These are phyloP conservation scores for Saccharomycopsis sp. DNA, from an alignment of 805 yeast species.

Conservation along the genomic window DNA sequence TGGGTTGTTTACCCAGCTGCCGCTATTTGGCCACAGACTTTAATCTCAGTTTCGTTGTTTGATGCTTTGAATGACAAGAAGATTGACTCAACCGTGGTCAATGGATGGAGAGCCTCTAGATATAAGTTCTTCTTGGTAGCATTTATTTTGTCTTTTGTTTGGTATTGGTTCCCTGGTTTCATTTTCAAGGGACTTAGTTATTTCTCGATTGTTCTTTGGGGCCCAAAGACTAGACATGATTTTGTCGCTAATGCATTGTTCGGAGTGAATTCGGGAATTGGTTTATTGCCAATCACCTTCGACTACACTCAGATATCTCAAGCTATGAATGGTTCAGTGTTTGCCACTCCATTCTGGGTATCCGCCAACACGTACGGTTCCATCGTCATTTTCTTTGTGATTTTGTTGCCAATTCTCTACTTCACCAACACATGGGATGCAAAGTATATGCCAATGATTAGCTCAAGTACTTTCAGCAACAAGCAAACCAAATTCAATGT, in stretches of 20 bases:
- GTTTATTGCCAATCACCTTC: conserved; percentile 47
- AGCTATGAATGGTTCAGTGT: conserved; percentile 48
- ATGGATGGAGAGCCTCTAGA: conserved; percentile 56
- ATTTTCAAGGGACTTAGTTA: conserved; percentile 52
- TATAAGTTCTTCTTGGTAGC: conserved; percentile 41
- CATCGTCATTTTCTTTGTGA: conserved; percentile 41
- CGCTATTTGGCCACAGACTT: conserved; percentile 65
- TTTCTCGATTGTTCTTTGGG: conserved; percentile 38
- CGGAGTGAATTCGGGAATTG: conserved; percentile 52
- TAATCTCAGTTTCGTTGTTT: conserved; percentile 53
- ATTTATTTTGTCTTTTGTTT: conserved; percentile 35
- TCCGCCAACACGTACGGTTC: conserved; percentile 42
- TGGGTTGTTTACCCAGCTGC: conserved; percentile 56
- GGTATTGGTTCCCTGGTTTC: conserved; percentile 58
- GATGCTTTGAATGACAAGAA: conserved; percentile 39
- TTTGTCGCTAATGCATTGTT: conserved; percentile 54
- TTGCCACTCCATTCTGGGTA: conserved; percentile 52
- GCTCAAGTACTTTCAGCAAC: conserved; percentile 22
- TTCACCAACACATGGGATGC: conserved; percentile 27
- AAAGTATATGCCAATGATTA: conserved; percentile 25
- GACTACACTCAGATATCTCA: conserved; percentile 53
- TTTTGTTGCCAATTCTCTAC: conserved; percentile 33
- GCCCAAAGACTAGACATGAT: conserved; percentile 36
- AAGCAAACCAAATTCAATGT: conserved; percentile 21
- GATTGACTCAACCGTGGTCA: conserved; percentile 36